Base-by-base conservation (phyloP, 2,329 filamentous ascomycete genomes). In the Sclerotiophoma versabilis region DNA sequence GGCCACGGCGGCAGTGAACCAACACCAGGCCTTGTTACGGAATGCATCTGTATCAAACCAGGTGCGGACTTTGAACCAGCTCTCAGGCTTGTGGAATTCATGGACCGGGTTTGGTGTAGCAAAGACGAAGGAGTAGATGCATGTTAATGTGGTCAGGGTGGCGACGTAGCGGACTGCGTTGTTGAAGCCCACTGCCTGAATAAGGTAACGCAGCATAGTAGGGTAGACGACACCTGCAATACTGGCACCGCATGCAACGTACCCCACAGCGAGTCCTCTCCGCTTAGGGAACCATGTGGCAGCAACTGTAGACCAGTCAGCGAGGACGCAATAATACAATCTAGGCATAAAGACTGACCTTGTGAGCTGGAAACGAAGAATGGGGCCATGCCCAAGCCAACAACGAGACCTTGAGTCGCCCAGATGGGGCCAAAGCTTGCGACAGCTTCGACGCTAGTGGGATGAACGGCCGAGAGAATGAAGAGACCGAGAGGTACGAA, bases 321-420 rank as follows among this genome's bases (percentile, higher is more conserved):
- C 26, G 17, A 49, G 58, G 14, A 22, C 46, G 38, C 29, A 5
- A 27, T 5, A 42, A 23, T 19, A 1, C 5, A 1, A 19, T 23
- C 3, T 9, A n/a, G 23, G 17, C 20, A 17, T 3, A 5, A 11
- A 12, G 23, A 66, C 75, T 52, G 74, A 81, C 79, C 73, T 70
- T 81, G 79, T 20, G 80, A 81, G 57, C 79, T 80, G 20, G 76
- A 76, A 4, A 82, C 80, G 58, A 82, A 82, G 66, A 80, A 81
- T 58, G 79, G 81, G n/a, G 78, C 75, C 80, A 82, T 82, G 9
- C 80, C 80, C 9, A 81, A 53, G 5, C 79, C 79, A 22, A 74
- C 74, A 30, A 81, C 64, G 32, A 82, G 62, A 4, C 80, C 80
- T 62, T 82, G 79, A 4, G 77, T 78, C 10, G 77, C 64, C 78